Base-by-base conservation (phyloP, 768 basidiomycete species). In the Royoungia palumana region DNA sequence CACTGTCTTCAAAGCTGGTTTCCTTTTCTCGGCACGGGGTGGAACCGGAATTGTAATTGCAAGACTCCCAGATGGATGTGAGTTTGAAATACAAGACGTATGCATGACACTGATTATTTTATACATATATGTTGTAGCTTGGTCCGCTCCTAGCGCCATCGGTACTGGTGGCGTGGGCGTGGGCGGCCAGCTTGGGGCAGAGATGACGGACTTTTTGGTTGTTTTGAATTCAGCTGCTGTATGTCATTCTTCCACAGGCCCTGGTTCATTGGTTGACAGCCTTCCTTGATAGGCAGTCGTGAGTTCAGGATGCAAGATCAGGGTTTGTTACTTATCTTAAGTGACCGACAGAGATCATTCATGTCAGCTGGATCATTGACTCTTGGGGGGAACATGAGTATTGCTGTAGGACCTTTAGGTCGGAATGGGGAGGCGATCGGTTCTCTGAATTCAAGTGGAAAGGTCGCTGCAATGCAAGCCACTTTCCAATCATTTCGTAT, bases 81-180 rank as follows among this genome's bases (percentile, higher is more conserved):
- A 70, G 91, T 73, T 20, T 24, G 24, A 17, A 49, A 35, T 47
- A 20, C 38, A 42, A 17, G 20, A 37, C 35, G 4, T 39, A 40
- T 37, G 13, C 41, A 24, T 41, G 46, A 50, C 22, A 28, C 27
- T 10, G 11, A 41, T 21, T 51, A 6, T 49, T 36, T 6, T 32
- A 16, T 36, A 86, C 81, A 77, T 32, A 16, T 36, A 86, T 81
- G 77, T 35, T 92, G 85, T 47, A 93, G 88, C 80, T 32, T 99
- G 94, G 94, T 91, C 89, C 30, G 84, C 94, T 17, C 96, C 96
- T 4, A 89, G 87, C 63, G 96, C 95, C 3, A 95, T 99, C 38
- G 94, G 94, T 21, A 85, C 90, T 4, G 95, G 87, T 13, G 95
- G 95, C 0, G 63, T 94, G 5, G 95, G 95, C 0, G 72, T 94